Evolutionary conservation across 805 yeast species (phyloP).

Genomic region (Schwanniomyces sp.): DNA sequence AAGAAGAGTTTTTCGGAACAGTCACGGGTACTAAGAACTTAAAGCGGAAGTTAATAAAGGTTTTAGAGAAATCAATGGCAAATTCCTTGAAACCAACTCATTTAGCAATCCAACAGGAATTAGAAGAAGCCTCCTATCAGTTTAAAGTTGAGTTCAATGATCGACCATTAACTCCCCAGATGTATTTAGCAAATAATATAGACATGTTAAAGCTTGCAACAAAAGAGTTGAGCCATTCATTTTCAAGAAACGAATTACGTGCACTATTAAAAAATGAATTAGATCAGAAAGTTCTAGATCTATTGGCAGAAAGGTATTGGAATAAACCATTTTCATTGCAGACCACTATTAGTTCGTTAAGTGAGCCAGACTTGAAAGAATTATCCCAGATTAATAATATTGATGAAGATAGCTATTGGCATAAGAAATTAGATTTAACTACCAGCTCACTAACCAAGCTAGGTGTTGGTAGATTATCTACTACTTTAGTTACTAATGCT

Average conservation of each 20-base stretch:
- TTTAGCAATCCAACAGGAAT: constrained; percentile 78
- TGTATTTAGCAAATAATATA: constrained; percentile 87
- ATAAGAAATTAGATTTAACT: constrained; percentile 77
- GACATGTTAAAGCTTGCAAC: constrained; percentile 83
- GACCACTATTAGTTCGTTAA: constrained; percentile 10
- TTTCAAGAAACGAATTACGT: constrained; percentile 80
- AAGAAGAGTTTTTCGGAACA: constrained; percentile 59
- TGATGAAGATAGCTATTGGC: constrained; percentile 82
- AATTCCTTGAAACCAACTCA: constrained; percentile 85
- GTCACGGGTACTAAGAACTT: constrained; percentile 73
- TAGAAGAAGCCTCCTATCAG: constrained; percentile 89
- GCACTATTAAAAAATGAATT: constrained; percentile 77
- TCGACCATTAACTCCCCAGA: constrained; percentile 88
- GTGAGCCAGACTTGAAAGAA: constrained; percentile 53
- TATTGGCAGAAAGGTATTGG: constrained; percentile 92
- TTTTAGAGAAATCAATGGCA: constrained; percentile 90
- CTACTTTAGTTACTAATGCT: constrained; percentile 78
- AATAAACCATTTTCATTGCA: constrained; percentile 51
- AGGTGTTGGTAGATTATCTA: constrained; percentile 91
- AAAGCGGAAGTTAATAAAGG: constrained; percentile 78
- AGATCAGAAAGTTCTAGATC: constrained; percentile 85
- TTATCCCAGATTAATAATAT: constrained; percentile 49
- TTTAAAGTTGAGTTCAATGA: constrained; percentile 97
- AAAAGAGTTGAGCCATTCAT: constrained; percentile 80
- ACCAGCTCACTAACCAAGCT: constrained; percentile 83